Conservation (phyloP, 2,329 filamentous ascomycete species). For the Fusarium goolgardi region DNA sequence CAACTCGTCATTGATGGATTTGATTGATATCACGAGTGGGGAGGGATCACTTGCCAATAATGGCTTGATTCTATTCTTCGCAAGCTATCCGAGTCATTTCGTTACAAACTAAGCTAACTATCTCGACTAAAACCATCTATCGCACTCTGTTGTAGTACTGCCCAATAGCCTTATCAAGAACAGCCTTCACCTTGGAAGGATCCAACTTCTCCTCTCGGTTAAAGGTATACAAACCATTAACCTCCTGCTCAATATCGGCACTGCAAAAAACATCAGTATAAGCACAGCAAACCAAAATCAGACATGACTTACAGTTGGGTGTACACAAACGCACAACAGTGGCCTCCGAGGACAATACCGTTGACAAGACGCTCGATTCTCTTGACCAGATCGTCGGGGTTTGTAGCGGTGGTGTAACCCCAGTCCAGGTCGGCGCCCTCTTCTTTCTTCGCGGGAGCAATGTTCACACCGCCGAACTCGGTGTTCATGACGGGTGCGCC, state of each 20-base stretch:
- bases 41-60: accelerated
- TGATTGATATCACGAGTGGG: neutral
- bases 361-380: slow-evolving; percentile 69
- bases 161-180: slow-evolving; percentile 65
- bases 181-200: slow-evolving; percentile 64
- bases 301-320: slow-evolving; percentile 67
- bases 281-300: neutral
- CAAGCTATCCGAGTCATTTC: neutral
- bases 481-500: slow-evolving; percentile 73
- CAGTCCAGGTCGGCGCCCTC: slow-evolving; percentile 64
- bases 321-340: slow-evolving; percentile 72
- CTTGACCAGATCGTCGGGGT: slow-evolving; percentile 68
- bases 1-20: neutral
- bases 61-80: neutral
- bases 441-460: slow-evolving; percentile 60
- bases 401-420: slow-evolving; percentile 75
- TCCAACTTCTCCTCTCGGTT: slow-evolving; percentile 71
- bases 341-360: slow-evolving; percentile 66
- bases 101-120: neutral
- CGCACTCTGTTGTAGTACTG: slow-evolving; percentile 57
- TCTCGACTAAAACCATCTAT: neutral
- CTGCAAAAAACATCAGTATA: slow-evolving; percentile 44
- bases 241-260: slow-evolving; percentile 74
- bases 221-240: slow-evolving; percentile 74
- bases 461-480: slow-evolving; percentile 77